These are phyloP conservation scores for Nitzschia sp. DNA, from an alignment of 108 stramenopile genomes.

Conservation along the genomic window DNA sequence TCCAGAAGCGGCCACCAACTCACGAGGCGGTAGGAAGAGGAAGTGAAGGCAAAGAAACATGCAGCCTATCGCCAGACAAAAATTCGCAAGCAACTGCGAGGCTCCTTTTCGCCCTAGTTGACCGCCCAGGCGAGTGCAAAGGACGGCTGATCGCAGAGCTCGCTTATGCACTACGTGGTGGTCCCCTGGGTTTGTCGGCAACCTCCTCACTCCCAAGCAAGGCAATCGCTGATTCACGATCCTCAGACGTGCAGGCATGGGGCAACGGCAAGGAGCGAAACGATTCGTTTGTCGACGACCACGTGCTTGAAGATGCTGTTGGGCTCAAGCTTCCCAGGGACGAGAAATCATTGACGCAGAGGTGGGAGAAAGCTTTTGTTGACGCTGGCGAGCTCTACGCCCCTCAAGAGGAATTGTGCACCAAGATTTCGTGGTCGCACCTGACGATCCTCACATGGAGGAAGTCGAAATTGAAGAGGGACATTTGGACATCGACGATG, in stretches of 20 bases:
- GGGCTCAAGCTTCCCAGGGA: not conserved
- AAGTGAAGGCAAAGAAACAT: constrained; percentile 14
- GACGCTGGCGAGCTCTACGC: too few species aligned
- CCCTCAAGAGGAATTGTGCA: constrained; percentile 5
- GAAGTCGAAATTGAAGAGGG: constrained; percentile 25
- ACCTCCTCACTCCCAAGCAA: not conserved
- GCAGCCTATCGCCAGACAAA: constrained; percentile 41
- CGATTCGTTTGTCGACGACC: constrained; percentile 52
- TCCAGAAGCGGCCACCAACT: constrained; percentile 10
- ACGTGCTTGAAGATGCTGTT: constrained; percentile 75
- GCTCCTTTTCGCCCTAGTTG: constrained; percentile 81
- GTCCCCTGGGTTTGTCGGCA: constrained; percentile 30
- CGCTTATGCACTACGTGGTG: constrained; percentile 76
- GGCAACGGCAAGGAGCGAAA: constrained; percentile 34
- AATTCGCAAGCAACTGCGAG: constrained; percentile 68
- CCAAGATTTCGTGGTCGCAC: not conserved
- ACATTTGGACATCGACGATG: constrained; percentile 30
- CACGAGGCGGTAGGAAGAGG: constrained; percentile 14
- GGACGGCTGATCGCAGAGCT: constrained; percentile 86
- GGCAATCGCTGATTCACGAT: not conserved
- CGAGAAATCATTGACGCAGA: constrained; percentile 28
- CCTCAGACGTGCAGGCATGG: constrained; percentile 67
- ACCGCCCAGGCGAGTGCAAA: constrained; percentile 91
- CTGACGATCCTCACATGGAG: constrained; percentile 19
- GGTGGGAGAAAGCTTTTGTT: too few species aligned